Conservation (phyloP, 169 alveolate genomes). For the Plasmodium ovale region DNA sequence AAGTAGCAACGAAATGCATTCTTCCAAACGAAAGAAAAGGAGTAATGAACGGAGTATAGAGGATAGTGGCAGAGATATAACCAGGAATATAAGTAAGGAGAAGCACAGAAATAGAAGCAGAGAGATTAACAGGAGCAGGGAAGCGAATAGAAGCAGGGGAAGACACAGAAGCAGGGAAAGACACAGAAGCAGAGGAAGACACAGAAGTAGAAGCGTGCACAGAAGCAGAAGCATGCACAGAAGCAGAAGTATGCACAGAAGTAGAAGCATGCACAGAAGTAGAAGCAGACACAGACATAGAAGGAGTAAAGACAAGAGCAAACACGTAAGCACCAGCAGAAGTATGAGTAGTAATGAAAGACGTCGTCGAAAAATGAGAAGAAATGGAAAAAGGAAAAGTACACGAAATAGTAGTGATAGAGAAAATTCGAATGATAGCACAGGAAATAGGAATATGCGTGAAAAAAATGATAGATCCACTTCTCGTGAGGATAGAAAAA, state of each 20-base stretch:
- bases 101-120: conserved; percentile 31
- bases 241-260: conserved; percentile 11
- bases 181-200: conserved; percentile 4
- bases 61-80: background rate
- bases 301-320: conserved; percentile 42
- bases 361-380: conserved; percentile 20
- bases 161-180: conserved; percentile 23
- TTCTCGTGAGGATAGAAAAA: conserved; percentile 25
- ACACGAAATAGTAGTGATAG: conserved; percentile 48
- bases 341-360: conserved; percentile 57
- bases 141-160: background rate
- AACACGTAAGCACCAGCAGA: background rate
- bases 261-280: conserved; percentile 9
- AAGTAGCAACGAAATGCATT: conserved; percentile 17
- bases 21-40: conserved; percentile 29
- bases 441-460: conserved; percentile 11
- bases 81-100: conserved; percentile 22
- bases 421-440: conserved; percentile 28
- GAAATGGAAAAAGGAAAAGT: conserved; percentile 18
- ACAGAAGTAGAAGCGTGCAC: conserved; percentile 18
- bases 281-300: conserved; percentile 9
- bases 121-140: background rate
- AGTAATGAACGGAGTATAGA: conserved; percentile 29
- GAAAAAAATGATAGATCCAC: conserved; percentile 37
- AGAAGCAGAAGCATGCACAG: conserved; percentile 32